Evolutionary conservation across 2,329 filamentous ascomycete genomes (phyloP).

Genomic region (Lasiodiplodia sp.): DNA sequence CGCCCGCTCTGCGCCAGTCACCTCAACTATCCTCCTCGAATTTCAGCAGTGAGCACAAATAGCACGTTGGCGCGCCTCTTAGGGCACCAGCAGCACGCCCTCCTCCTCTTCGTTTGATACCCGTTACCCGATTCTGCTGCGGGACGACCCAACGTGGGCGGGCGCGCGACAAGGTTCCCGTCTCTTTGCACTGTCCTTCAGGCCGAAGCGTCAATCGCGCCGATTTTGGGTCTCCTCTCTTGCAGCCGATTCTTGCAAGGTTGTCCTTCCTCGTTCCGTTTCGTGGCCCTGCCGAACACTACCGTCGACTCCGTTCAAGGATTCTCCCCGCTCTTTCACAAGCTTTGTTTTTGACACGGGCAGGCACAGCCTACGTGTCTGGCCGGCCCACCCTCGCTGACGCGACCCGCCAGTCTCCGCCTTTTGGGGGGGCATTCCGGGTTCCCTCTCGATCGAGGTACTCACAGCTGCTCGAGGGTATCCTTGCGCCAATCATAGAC

Average conservation of each 20-base stretch:
- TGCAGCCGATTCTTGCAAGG: conserved; percentile 29
- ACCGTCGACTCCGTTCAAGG: conserved; percentile 39
- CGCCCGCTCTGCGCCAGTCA: conserved; percentile 23
- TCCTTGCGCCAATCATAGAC: conserved; percentile 42
- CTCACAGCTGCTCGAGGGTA: conserved; percentile 46
- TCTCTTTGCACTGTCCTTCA: conserved; percentile 28
- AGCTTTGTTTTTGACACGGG: conserved; percentile 37
- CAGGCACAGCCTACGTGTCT: conserved; percentile 40
- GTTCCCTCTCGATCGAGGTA: conserved; percentile 36
- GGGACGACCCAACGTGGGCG: conserved; percentile 29
- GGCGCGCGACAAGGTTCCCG: conserved; percentile 29
- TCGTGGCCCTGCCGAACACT: conserved; percentile 39
- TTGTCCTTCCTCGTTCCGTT: conserved; percentile 30
- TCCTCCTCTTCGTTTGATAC: conserved; percentile 25
- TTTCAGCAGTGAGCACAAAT: conserved; percentile 29
- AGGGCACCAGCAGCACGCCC: conserved; percentile 16
- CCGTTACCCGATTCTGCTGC: conserved; percentile 18
- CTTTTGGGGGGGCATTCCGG: conserved; percentile 46
- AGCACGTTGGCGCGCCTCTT: conserved; percentile 19
- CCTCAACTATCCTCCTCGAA: conserved; percentile 27
- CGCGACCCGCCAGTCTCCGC: conserved; percentile 40
- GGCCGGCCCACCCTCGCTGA: conserved; percentile 38
- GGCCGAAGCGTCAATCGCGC: conserved; percentile 30
- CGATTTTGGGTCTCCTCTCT: conserved; percentile 28
- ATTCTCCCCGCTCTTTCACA: conserved; percentile 46